Base-by-base conservation (phyloP, 2,329 filamentous ascomycete species). In the Sporothrix protearum region DNA sequence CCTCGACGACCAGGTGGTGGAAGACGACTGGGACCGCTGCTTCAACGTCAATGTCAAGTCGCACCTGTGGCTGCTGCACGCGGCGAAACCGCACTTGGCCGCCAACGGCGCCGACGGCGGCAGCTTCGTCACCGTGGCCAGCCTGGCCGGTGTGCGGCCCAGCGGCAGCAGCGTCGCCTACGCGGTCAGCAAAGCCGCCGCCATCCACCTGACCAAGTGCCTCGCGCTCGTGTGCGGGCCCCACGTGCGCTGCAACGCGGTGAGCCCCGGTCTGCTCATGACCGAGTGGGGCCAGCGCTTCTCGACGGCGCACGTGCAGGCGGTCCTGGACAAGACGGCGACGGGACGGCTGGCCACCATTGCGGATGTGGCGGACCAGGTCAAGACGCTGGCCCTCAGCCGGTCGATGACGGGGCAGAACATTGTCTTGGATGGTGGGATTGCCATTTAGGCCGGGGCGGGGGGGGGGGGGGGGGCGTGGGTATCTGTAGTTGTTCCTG, bases 151-250 rank as follows among this genome's bases (percentile, higher is more conserved):
- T 0, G 85, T 91, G 2, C 88, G 85, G 76, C 85, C 87, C 0
- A 86, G 84, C 73, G 90, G 89, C 0, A 90, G 88, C 74, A 85
- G 85, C 6, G 77, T 90, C 73, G 84, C 92, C 5, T 96, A 96
- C 77, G 84, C 88, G 0, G 90, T 94, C 25, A 92, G 91, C 57
- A 95, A 95, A 78, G 87, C 92, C 1, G 92, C 92, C 12, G 87
- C 90, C 71, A 80, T 89, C 39, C 87, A 89, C 76, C 81, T 89
- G 2, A 81, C 82, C 19, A 88, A 87, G 75, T 82, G 81, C 12
- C 79, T 89, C 42, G 87, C 87, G 0, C 76, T 82, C 8, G 84
- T 86, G 71, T 84, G 83, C 22, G 83, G 83, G 0, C 86, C 86
- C 0, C 83, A 82, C 55, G 85, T 89, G 30, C 77, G 87, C 25